Evolutionary conservation across 768 basidiomycete genomes (phyloP).

Genomic region (Trametes meyenii): DNA sequence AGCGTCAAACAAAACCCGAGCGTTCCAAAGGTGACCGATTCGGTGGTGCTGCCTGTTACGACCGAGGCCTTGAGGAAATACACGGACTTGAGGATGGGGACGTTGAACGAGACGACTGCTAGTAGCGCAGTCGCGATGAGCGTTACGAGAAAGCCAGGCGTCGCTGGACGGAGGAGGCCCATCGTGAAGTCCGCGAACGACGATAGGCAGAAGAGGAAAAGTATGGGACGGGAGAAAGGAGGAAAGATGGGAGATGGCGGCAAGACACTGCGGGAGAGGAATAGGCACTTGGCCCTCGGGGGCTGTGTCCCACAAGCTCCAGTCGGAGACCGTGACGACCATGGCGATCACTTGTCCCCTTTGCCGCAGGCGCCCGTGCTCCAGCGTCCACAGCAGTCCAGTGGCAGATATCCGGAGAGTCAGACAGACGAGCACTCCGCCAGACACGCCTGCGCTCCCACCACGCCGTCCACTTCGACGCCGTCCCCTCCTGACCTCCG

Average conservation of each 20-base stretch:
- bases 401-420: no score
- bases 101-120: conserved; percentile 86
- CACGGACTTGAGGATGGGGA: conserved; percentile 86
- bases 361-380: neutral
- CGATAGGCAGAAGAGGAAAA: conserved; percentile 8
- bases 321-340: conserved; percentile 16
- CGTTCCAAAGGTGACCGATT: conserved; percentile 82
- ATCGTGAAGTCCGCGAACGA: conserved; percentile 36
- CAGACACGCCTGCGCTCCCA: neutral
- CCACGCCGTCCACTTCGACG: neutral
- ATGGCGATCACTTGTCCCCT: neutral
- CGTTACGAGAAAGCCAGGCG: conserved; percentile 86
- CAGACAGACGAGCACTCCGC: neutral
- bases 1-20: conserved; percentile 84
- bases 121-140: conserved; percentile 78
- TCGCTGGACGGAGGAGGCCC: conserved; percentile 79
- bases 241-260: neutral
- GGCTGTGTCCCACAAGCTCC: conserved; percentile 2
- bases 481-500: neutral
- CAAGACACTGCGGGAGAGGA: neutral
- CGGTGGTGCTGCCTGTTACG: conserved; percentile 47
- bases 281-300: neutral
- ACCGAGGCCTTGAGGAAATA: conserved; percentile 85
- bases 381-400: neutral
- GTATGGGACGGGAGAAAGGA: neutral